A percentile compares a stretch with the other conserved stretches of the same genome.
phyloP scores from a whole-genome alignment of 192 early-diverging fungal genomes.

The Coemansia sp. region DNA sequence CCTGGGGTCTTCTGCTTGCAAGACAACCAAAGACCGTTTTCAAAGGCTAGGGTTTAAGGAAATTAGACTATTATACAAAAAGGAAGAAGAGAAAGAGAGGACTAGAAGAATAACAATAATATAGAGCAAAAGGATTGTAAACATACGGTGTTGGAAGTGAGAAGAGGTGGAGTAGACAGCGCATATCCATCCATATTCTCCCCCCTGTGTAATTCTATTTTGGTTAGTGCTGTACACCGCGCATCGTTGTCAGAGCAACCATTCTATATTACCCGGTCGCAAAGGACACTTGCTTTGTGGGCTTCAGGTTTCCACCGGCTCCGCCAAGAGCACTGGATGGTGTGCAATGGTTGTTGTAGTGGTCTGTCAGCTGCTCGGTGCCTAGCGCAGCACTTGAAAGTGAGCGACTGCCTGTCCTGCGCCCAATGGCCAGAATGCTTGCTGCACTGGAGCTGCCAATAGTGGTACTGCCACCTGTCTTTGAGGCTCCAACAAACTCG shows the following conservation, averaged over 20 bases:
- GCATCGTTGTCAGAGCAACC: background rate
- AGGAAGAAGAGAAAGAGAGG: background rate
- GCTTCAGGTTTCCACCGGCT: conserved; percentile 3
- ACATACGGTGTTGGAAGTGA: background rate
- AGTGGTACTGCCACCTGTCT: conserved; percentile 3
- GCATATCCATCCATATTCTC: too few relatives aligned
- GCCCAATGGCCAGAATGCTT: conserved; percentile 15
- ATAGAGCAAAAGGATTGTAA: background rate
- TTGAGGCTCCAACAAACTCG: conserved; percentile 10
- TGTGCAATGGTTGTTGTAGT: background rate
- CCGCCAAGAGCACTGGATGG: background rate
- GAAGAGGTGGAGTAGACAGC: too few relatives aligned
- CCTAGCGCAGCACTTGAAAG: background rate
- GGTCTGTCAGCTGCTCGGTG: background rate
- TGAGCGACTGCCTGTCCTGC: conserved; percentile 7
- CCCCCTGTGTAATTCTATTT: too few relatives aligned
- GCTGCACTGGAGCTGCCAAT: background rate
- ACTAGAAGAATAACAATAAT: background rate
- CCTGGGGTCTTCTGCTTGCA: background rate
- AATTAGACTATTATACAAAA: background rate
- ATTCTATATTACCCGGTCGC: conserved; percentile 13
- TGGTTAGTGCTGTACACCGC: background rate
- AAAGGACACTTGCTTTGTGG: conserved; percentile 50
- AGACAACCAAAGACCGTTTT: background rate
- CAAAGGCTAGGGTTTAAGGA: background rate